Percentiles rank a stretch among this genome's conserved stretches.
Conservation (phyloP, 2,329 filamentous ascomycete species). For the Aureobasidium sp. region DNA sequence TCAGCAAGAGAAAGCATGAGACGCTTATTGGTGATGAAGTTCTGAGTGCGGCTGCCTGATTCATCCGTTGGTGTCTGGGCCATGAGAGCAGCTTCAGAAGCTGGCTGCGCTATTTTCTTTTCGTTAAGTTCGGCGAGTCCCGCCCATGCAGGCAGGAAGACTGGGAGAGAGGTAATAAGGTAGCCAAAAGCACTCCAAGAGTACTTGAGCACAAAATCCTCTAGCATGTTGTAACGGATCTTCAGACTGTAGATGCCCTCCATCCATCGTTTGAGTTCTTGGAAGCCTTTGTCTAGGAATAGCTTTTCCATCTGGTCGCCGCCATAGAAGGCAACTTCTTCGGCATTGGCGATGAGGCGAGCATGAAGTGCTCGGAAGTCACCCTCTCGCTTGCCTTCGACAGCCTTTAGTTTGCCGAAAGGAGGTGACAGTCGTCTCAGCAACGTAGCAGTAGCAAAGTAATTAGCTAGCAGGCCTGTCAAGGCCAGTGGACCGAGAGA, state of each 20-base stretch:
- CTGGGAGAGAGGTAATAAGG: slow-evolving; percentile 80
- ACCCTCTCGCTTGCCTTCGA: slow-evolving; percentile 90
- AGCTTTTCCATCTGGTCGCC: slow-evolving; percentile 92
- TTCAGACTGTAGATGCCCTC: slow-evolving; percentile 97
- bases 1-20: slow-evolving; percentile 96
- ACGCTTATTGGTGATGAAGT: slow-evolving; percentile 98
- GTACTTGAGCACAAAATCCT: slow-evolving; percentile 97
- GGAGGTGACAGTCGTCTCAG: slow-evolving; percentile 83
- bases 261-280: slow-evolving; percentile 92
- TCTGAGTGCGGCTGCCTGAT: slow-evolving; percentile 75
- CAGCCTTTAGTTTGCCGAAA: slow-evolving; percentile 93
- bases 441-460: slow-evolving; percentile 87
- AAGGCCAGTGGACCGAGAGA: slow-evolving; percentile 84
- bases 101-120: not conserved
- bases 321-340: slow-evolving; percentile 96
- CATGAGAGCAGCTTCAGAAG: slow-evolving; percentile 15
- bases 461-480: slow-evolving; percentile 80
- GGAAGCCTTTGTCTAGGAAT: slow-evolving; percentile 87
- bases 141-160: slow-evolving; percentile 92
- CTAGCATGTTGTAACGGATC: slow-evolving; percentile 96
- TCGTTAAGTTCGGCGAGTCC: slow-evolving; percentile 55
- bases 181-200: slow-evolving; percentile 98
- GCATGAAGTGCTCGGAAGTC: slow-evolving; percentile 90
- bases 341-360: slow-evolving; percentile 88
- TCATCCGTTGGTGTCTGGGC: slow-evolving; percentile 14